Conservation (phyloP, 257 asterid genomes). For the Haberlea rhodopensis region DNA sequence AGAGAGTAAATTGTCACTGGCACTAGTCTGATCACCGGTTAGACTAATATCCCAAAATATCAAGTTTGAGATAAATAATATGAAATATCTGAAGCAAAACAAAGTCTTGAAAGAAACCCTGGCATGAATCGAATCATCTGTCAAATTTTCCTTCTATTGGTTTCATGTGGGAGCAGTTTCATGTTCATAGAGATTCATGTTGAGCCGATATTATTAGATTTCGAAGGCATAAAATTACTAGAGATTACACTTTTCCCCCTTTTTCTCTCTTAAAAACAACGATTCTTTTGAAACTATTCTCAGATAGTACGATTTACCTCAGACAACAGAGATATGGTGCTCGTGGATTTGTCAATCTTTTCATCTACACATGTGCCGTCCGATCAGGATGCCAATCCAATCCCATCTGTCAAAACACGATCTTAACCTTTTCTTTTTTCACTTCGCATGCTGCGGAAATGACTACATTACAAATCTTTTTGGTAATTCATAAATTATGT, state of each 20-base stretch:
- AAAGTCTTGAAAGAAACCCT: conserved; percentile 17
- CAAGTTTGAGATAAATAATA: background rate
- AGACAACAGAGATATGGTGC: conserved; percentile 28
- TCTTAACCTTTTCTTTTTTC: conserved; percentile 19
- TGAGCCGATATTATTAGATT: conserved; percentile 17
- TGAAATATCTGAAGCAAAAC: background rate
- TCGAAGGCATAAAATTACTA: conserved; percentile 28
- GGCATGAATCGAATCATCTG: conserved; percentile 11
- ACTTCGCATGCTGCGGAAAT: conserved; percentile 24
- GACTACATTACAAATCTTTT: background rate
- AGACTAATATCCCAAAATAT: no score
- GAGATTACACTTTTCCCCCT: conserved; percentile 21
- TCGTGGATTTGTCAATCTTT: conserved; percentile 46
- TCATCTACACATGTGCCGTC: conserved; percentile 34
- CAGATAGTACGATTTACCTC: conserved; percentile 16
- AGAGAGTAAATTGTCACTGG: no score
- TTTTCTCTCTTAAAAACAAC: conserved; percentile 1
- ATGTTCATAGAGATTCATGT: conserved; percentile 45
- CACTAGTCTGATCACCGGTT: no score
- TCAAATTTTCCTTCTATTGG: conserved; percentile 12
- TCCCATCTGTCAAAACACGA: conserved; percentile 42
- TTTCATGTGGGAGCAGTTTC: conserved; percentile 55
- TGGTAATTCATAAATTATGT: background rate
- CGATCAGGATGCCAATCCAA: conserved; percentile 36
- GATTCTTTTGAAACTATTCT: conserved; percentile 22